A percentile compares a stretch with the other conserved stretches of the same genome.
Evolutionary conservation across 306 rosid species (phyloP).

Genomic region (Rosa persica): DNA sequence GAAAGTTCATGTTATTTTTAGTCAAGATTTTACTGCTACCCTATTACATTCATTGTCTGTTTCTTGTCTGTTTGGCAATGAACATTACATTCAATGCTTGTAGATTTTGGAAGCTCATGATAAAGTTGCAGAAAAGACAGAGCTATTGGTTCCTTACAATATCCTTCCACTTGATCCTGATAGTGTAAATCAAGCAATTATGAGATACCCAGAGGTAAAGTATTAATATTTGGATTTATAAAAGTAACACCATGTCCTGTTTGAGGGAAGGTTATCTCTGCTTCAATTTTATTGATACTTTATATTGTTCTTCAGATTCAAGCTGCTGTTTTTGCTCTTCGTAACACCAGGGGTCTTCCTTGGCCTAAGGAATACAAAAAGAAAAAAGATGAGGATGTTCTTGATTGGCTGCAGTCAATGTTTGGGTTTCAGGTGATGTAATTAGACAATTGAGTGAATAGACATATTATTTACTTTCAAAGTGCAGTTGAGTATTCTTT

Average conservation of each 20-base stretch:
- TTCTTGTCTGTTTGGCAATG: neutral
- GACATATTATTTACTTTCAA: conserved; percentile 3
- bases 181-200: conserved; percentile 90
- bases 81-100: conserved; percentile 1
- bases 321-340: conserved; percentile 93
- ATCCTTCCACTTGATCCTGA: conserved; percentile 99
- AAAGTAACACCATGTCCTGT: neutral
- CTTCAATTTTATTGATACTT: conserved; percentile 12
- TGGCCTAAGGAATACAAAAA: conserved; percentile 86
- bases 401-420: conserved; percentile 96
- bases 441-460: neutral
- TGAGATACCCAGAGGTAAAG: conserved; percentile 89
- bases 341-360: conserved; percentile 91
- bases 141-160: conserved; percentile 87
- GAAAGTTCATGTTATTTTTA: conserved; percentile 5
- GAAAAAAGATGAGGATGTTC: conserved; percentile 85
- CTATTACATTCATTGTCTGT: neutral
- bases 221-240: conserved; percentile 8
- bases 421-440: conserved; percentile 91
- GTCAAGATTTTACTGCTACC: neutral
- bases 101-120: conserved; percentile 94
- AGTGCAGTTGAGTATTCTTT: conserved; percentile 7
- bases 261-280: neutral
- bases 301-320: conserved; percentile 55
- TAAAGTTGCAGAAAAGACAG: conserved; percentile 94